Conservation (phyloP, 75 land plant genomes). For the Larix kaempferi region DNA sequence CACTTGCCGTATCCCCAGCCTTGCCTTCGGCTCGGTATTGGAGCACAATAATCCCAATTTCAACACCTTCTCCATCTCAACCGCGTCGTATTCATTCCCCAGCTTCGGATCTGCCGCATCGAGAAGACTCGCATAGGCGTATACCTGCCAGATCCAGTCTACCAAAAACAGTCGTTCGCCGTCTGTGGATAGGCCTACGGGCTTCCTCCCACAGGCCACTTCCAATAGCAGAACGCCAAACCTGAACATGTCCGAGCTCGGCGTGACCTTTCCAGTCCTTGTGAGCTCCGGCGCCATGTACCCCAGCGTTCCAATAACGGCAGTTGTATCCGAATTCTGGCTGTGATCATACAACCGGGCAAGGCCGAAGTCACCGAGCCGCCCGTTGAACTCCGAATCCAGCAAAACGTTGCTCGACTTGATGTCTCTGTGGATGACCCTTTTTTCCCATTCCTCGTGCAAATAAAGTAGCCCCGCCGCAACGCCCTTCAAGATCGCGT, state of each 20-base stretch:
- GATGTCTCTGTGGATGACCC: constrained; percentile 20
- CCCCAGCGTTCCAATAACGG: constrained; percentile 12
- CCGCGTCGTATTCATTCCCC: background rate
- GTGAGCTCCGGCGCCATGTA: constrained; percentile 18
- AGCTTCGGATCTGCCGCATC: constrained; percentile 16
- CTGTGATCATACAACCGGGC: constrained; percentile 16
- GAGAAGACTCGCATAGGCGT: background rate
- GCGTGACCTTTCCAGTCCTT: constrained; percentile 14
- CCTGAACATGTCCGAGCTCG: constrained; percentile 16
- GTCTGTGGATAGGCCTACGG: background rate
- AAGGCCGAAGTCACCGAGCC: constrained; percentile 24
- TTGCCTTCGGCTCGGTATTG: background rate
- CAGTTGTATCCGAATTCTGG: background rate
- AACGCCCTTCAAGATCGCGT: constrained; percentile 14
- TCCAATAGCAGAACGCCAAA: constrained; percentile 21
- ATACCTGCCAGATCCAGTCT: constrained; percentile 18
- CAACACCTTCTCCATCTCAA: constrained; percentile 15
- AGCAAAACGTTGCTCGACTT: constrained; percentile 23
- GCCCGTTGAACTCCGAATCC: constrained; percentile 14
- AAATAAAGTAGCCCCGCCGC: constrained; percentile 14
- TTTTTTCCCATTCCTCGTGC: constrained; percentile 17
- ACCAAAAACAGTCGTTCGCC: background rate
- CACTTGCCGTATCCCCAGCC: constrained; percentile 25
- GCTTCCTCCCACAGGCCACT: constrained; percentile 24
- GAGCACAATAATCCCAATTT: constrained; percentile 28